Evolutionary conservation across 2,329 filamentous ascomycete genomes (phyloP).

Genomic region (Ciborinia camelliae): DNA sequence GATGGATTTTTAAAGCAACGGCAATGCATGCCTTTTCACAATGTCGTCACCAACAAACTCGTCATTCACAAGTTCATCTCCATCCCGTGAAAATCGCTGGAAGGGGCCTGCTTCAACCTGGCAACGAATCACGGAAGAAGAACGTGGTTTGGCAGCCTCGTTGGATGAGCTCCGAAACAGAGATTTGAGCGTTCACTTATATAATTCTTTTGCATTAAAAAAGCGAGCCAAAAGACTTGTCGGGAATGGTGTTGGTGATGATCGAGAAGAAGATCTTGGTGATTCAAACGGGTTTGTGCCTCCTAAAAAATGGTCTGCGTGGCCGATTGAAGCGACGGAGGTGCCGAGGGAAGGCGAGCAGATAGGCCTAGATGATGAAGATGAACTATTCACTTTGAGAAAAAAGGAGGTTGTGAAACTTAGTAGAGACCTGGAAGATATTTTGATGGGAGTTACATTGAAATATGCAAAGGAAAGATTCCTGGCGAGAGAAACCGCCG

Average conservation of each 20-base stretch:
- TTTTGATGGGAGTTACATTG: conserved; percentile 63
- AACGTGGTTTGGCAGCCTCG: conserved; percentile 60
- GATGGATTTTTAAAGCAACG: background rate
- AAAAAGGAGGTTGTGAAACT: conserved; percentile 45
- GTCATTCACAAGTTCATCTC: conserved; percentile 3
- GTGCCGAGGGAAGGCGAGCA: conserved; percentile 59
- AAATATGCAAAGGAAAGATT: conserved; percentile 67
- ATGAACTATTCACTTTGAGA: conserved; percentile 52
- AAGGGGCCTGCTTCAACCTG: conserved; percentile 65
- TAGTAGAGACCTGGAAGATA: conserved; percentile 65
- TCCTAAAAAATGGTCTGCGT: conserved; percentile 72
- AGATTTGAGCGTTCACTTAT: conserved; percentile 74
- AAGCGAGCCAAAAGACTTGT: conserved; percentile 37
- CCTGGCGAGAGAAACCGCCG: conserved; percentile 35
- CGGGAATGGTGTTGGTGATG: conserved; percentile 21
- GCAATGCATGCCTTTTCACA: conserved; percentile 2
- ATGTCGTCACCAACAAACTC: conserved; percentile 17
- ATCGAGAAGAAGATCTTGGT: conserved; percentile 34
- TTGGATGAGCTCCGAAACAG: conserved; percentile 60
- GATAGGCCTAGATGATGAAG: conserved; percentile 45
- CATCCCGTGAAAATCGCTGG: conserved; percentile 66
- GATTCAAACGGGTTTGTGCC: conserved; percentile 44
- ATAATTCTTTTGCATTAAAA: conserved; percentile 71
- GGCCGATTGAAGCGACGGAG: conserved; percentile 65
- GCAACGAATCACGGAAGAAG: conserved; percentile 57